Conservation (phyloP, 108 stramenopile species). For the Bacterosira constricta region DNA sequence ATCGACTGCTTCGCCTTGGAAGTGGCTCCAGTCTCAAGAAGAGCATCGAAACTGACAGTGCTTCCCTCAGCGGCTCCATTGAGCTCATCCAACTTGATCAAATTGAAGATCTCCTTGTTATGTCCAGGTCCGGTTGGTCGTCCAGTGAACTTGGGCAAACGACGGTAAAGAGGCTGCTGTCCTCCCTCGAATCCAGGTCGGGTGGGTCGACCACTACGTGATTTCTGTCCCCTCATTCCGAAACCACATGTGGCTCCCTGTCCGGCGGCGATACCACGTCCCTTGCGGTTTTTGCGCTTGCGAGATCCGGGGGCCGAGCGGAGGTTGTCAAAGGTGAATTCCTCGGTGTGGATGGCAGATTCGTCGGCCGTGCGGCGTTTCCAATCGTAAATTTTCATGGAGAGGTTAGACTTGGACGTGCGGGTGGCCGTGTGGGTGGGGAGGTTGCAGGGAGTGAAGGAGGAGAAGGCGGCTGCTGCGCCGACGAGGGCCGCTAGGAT, state of each 20-base stretch:
- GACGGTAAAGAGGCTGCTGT: constrained; percentile 93
- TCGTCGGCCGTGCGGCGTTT: constrained; percentile 90
- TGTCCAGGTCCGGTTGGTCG: constrained; percentile 95
- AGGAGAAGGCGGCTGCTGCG: constrained; percentile 49
- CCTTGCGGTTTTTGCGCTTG: constrained; percentile 85
- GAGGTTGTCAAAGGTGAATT: constrained; percentile 80
- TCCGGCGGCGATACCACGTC: constrained; percentile 96
- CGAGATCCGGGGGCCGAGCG: constrained; percentile 85
- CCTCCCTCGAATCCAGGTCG: constrained; percentile 98
- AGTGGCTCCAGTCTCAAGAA: constrained; percentile 66
- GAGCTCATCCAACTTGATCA: constrained; percentile 91
- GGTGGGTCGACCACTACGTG: constrained; percentile 82
- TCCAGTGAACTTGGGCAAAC: constrained; percentile 94
- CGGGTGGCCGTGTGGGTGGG: constrained; percentile 25
- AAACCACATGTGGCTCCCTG: constrained; percentile 97
- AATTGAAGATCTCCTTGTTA: constrained; percentile 86
- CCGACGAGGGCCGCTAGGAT: constrained; percentile 39
- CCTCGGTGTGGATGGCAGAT: constrained; percentile 71
- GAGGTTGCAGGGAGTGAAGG: constrained; percentile 53
- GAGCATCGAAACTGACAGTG: constrained; percentile 81
- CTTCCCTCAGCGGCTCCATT: constrained; percentile 73
- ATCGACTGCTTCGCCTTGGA: constrained; percentile 88
- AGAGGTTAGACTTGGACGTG: constrained; percentile 41
- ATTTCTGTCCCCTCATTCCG: constrained; percentile 98
- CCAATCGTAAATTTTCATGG: constrained; percentile 97